Percentiles rank a stretch among this genome's conserved stretches.
Evolutionary conservation across 306 rosid species (phyloP).

Genomic region (Vigna angularis): DNA sequence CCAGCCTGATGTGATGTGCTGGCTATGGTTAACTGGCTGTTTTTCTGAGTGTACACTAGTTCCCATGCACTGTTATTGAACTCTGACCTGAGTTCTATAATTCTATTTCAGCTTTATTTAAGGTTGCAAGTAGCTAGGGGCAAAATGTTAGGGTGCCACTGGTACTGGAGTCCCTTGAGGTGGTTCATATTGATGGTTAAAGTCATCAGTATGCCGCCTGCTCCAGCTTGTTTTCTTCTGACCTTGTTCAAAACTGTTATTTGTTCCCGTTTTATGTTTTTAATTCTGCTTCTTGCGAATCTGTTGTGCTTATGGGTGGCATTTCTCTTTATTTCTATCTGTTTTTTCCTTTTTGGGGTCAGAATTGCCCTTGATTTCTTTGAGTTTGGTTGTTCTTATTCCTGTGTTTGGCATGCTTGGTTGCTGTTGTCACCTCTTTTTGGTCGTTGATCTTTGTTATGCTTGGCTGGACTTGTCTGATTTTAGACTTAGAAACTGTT

Average conservation of each 20-base stretch:
- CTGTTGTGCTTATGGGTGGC: slow-evolving; percentile 5
- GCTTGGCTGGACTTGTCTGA: slow-evolving; percentile 1
- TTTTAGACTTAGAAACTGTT: not conserved
- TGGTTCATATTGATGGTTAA: not conserved
- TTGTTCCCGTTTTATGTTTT: slow-evolving; percentile 8
- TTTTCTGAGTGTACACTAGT: not conserved
- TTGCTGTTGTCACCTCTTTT: not conserved
- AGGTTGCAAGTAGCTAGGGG: not conserved
- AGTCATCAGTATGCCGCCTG: not conserved
- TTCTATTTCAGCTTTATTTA: not conserved
- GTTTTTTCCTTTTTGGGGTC: not conserved
- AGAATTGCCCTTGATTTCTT: slow-evolving; percentile 9
- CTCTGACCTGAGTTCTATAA: slow-evolving; percentile 10
- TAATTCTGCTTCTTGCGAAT: slow-evolving; percentile 8
- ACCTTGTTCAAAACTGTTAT: not conserved
- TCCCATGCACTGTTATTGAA: not conserved
- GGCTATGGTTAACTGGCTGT: not conserved
- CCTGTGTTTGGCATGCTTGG: not conserved
- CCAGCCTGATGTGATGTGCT: not conserved
- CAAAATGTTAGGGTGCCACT: not conserved
- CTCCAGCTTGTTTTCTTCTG: not conserved
- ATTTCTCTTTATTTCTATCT: not conserved
- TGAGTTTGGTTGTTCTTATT: not conserved
- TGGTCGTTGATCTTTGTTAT: not conserved
- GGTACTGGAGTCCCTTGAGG: not conserved